A percentile compares a stretch with the other conserved stretches of the same genome.
Conservation (phyloP, 78 protist genomes). For the Dictyostelium discoideum region DNA sequence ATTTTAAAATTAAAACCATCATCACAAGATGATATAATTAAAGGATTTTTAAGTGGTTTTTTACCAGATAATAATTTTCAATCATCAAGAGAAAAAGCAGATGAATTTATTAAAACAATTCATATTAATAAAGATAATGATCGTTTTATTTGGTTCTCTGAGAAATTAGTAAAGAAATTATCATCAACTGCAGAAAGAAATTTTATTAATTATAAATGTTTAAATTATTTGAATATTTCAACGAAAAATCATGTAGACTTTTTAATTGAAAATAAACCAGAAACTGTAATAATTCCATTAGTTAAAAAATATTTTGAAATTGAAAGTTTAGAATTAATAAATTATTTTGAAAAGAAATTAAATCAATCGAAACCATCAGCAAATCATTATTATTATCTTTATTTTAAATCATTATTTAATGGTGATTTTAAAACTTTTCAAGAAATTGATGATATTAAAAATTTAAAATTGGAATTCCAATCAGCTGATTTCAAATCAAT, state of each 20-base stretch:
- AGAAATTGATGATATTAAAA: neutral
- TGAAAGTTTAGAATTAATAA: neutral
- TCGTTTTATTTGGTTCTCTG: neutral
- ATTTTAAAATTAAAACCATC: neutral
- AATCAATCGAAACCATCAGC: neutral
- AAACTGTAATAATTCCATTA: neutral
- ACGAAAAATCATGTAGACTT: neutral
- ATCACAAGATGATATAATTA: neutral
- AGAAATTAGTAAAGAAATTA: neutral
- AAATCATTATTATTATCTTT: neutral
- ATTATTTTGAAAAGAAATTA: neutral
- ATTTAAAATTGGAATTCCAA: neutral
- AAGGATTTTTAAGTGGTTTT: neutral
- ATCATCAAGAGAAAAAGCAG: neutral
- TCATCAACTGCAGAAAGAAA: neutral
- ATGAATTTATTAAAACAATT: neutral
- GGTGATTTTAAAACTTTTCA: neutral
- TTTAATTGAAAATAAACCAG: neutral
- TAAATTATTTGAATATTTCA: neutral
- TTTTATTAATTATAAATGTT: neutral
- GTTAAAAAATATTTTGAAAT: neutral
- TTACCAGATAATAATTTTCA: neutral
- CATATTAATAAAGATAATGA: neutral
- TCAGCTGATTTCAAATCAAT: neutral
- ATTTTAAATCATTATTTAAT: neutral